These are phyloP conservation scores for Cenchrus purpureus DNA, from an alignment of 176 grass and related monocot genomes.

Conservation along the genomic window DNA sequence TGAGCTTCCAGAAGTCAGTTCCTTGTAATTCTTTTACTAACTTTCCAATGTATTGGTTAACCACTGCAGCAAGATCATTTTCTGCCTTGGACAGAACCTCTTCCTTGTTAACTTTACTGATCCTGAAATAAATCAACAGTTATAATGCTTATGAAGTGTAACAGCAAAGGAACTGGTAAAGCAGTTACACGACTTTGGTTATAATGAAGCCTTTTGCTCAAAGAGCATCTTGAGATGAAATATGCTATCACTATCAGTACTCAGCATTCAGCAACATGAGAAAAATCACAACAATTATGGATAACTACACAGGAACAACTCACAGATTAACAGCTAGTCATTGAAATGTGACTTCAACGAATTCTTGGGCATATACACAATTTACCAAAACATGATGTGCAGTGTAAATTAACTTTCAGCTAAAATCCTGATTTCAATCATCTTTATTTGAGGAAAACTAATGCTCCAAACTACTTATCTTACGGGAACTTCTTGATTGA, in stretches of 20 bases:
- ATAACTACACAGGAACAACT: background rate
- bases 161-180: constrained; percentile 27
- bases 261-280: background rate
- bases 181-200: background rate
- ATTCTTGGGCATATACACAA: background rate
- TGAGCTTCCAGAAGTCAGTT: constrained; percentile 98
- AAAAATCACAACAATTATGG: background rate
- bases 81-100: constrained; percentile 92
- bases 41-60: constrained; percentile 77
- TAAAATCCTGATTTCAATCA: constrained; percentile 24
- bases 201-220: background rate
- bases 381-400: background rate
- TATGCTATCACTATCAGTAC: background rate
- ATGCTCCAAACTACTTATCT: constrained; percentile 38
- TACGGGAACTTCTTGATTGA: background rate
- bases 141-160: constrained; percentile 40
- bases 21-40: constrained; percentile 93
- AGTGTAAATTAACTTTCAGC: constrained; percentile 19
- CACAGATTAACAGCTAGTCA: background rate
- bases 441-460: constrained; percentile 26
- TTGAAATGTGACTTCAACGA: constrained; percentile 3
- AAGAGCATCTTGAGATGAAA: constrained; percentile 5
- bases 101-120: constrained; percentile 83
- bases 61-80: constrained; percentile 83
- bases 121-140: constrained; percentile 59